These are phyloP conservation scores for Monosporascus sp. DNA, from an alignment of 2,329 filamentous ascomycete genomes.

Conservation along the genomic window DNA sequence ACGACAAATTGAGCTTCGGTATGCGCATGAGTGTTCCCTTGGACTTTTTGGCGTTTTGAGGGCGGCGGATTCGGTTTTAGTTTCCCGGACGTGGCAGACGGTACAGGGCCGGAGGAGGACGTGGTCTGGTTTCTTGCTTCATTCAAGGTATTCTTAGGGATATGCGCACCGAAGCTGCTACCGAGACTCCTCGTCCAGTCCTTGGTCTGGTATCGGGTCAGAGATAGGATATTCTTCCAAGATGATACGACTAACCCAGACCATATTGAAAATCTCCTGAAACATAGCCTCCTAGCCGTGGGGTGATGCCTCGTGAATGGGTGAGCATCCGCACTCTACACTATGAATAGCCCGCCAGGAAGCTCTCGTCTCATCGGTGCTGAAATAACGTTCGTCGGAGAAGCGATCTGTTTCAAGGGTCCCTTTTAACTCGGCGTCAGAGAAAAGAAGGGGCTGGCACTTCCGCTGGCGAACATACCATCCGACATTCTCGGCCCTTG, in stretches of 20 bases:
- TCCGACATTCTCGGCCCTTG: slow-evolving; percentile 17
- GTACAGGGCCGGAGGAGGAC: slow-evolving; percentile 2
- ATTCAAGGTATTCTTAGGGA: slow-evolving; percentile 18
- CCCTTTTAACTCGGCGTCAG: slow-evolving; percentile 2
- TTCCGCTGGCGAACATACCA: slow-evolving; percentile 4
- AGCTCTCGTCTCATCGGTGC: background rate
- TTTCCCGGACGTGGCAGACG: background rate
- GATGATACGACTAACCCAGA: background rate
- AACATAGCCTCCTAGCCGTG: background rate
- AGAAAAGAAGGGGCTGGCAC: background rate
- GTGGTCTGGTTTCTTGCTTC: slow-evolving; percentile 5
- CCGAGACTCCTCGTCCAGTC: background rate
- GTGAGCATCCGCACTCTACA: background rate
- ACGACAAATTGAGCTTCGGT: slow-evolving; percentile 10
- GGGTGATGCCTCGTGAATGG: background rate
- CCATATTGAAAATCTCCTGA: background rate
- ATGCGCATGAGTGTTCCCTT: slow-evolving; percentile 5
- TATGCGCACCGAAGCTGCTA: slow-evolving; percentile 6
- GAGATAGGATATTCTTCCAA: background rate
- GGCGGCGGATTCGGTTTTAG: slow-evolving; percentile 7
- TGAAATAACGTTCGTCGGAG: background rate
- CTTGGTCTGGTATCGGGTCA: background rate
- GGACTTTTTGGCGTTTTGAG: slow-evolving; percentile 17
- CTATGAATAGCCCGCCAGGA: background rate
- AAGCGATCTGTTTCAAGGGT: background rate